These are phyloP conservation scores for Teratosphaeria epicoccoides DNA, from an alignment of 2,329 filamentous ascomycete species.

Conservation along the genomic window DNA sequence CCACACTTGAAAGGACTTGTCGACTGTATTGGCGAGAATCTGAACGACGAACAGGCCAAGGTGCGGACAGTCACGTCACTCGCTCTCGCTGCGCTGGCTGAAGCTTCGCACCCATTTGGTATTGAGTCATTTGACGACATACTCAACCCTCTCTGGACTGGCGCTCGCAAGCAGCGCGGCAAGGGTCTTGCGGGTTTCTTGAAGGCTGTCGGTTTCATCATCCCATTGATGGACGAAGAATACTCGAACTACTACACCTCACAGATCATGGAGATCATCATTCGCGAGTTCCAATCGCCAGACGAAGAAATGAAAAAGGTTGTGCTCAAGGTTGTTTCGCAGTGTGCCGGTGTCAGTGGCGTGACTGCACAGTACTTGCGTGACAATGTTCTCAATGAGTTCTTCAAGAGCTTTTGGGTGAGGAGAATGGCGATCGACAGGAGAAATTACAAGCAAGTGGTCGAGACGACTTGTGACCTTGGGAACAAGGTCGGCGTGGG, in stretches of 20 bases:
- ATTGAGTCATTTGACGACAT: slow-evolving; percentile 99
- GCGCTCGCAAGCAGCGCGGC: slow-evolving; percentile 87
- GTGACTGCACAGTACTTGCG: slow-evolving; percentile 92
- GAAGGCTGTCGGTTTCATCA: slow-evolving; percentile 96
- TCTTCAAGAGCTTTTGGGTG: slow-evolving; percentile 99
- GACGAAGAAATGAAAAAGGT: slow-evolving; percentile 99
- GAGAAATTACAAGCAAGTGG: slow-evolving; percentile 93
- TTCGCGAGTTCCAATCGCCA: slow-evolving; percentile 90
- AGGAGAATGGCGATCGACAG: slow-evolving; percentile 93
- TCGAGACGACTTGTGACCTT: slow-evolving; percentile 94
- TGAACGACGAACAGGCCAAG: slow-evolving; percentile 97
- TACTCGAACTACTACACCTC: slow-evolving; percentile 98
- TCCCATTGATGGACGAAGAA: slow-evolving; percentile 98
- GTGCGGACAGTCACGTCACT: slow-evolving; percentile 92
- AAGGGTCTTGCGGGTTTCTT: slow-evolving; percentile 93
- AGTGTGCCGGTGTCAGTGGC: slow-evolving; percentile 87
- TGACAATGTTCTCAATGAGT: slow-evolving; percentile 87
- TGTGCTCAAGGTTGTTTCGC: slow-evolving; percentile 90
- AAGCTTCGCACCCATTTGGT: slow-evolving; percentile 95
- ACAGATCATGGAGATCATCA: slow-evolving; percentile 96
- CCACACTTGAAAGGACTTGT: slow-evolving; percentile 93
- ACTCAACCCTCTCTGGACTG: slow-evolving; percentile 92
- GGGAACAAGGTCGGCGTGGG: slow-evolving; percentile 96
- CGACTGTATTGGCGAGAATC: slow-evolving; percentile 88
- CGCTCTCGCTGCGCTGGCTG: slow-evolving; percentile 86